Conservation (phyloP, 2,329 filamentous ascomycete species). For the Fusarium buharicum region DNA sequence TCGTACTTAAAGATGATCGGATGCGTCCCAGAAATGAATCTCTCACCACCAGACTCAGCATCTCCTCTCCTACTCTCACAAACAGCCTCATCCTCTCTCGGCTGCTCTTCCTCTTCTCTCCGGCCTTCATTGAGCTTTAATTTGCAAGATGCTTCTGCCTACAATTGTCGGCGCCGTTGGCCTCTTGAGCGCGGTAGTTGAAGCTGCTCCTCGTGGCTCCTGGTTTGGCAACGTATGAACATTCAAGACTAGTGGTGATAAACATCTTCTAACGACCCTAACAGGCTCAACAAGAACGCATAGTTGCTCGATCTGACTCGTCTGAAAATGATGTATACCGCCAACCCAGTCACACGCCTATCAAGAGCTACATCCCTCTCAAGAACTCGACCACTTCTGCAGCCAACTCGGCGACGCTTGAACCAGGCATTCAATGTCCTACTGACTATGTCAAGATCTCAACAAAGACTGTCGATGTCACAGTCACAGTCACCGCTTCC, state of each 20-base stretch:
- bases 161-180: slow-evolving; percentile 42
- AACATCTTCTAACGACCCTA: slow-evolving; percentile 11
- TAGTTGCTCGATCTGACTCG: slow-evolving; percentile 12
- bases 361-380: slow-evolving; percentile 7
- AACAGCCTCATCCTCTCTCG: slow-evolving; percentile 24
- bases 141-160: slow-evolving; percentile 40
- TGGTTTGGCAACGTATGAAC: slow-evolving; percentile 33
- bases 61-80: slow-evolving; percentile 13
- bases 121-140: neutral
- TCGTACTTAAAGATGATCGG: slow-evolving; percentile 37
- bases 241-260: neutral
- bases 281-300: slow-evolving; percentile 13
- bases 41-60: slow-evolving; percentile 40
- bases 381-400: slow-evolving; percentile 32
- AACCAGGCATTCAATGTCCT: slow-evolving; percentile 37
- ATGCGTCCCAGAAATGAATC: slow-evolving; percentile 14
- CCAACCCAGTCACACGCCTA: slow-evolving; percentile 20
- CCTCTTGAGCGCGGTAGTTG: slow-evolving; percentile 41
- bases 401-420: slow-evolving; percentile 15
- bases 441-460: slow-evolving; percentile 42
- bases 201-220: slow-evolving; percentile 42
- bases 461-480: slow-evolving; percentile 50
- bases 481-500: slow-evolving; percentile 49
- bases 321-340: slow-evolving; percentile 8
- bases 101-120: slow-evolving; percentile 11